Conservation (phyloP, 164 flowering plant genomes). For the Nymphaea thermarum region DNA sequence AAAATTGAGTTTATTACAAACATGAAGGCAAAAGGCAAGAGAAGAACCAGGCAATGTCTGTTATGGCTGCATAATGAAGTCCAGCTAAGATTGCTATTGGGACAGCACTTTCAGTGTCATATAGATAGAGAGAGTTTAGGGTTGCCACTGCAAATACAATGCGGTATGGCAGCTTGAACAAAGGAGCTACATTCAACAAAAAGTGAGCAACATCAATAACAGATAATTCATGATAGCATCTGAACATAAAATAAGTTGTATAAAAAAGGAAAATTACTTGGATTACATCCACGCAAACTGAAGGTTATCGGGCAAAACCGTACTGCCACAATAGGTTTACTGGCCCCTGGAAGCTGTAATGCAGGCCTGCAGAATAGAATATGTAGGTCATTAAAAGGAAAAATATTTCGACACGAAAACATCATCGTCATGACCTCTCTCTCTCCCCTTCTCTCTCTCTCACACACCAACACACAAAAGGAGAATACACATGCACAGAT, state of each 20-base stretch:
- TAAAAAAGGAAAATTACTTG: constrained; percentile 27
- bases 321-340: constrained; percentile 82
- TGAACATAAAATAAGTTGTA: neutral
- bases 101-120: constrained; percentile 74
- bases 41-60: constrained; percentile 85
- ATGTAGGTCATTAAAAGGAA: constrained; percentile 4
- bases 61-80: constrained; percentile 92
- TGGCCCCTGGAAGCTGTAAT: constrained; percentile 79
- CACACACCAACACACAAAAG: neutral
- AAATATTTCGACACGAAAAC: too few relatives aligned
- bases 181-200: constrained; percentile 29
- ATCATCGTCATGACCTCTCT: too few relatives aligned
- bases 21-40: neutral
- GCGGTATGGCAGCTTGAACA: constrained; percentile 87
- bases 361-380: constrained; percentile 59
- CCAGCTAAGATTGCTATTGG: constrained; percentile 91
- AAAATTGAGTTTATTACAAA: neutral
- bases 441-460: too few relatives aligned
- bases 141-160: constrained; percentile 85
- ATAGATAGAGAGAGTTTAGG: constrained; percentile 80
- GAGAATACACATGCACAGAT: too few relatives aligned
- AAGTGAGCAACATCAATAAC: neutral
- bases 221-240: neutral
- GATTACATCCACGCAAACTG: constrained; percentile 47
- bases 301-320: constrained; percentile 78